Percentiles rank a stretch among this genome's conserved stretches.
Conservation (phyloP, 208 protist genomes). For the Willaertia magna region DNA sequence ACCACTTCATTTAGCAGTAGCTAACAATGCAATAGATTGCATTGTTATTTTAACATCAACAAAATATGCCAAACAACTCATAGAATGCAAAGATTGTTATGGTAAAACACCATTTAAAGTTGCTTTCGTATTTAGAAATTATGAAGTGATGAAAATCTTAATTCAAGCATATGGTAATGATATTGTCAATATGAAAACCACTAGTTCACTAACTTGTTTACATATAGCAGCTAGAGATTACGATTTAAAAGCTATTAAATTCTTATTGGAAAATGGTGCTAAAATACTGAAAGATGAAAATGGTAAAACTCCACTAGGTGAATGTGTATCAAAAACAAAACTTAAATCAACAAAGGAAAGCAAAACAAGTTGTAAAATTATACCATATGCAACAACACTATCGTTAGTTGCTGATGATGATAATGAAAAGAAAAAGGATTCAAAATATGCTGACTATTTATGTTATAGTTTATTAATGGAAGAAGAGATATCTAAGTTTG, state of each 20-base stretch:
- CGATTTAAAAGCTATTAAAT: background rate
- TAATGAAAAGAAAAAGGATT: too few relatives aligned
- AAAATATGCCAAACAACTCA: too few relatives aligned
- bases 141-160: background rate
- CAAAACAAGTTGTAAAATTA: too few relatives aligned
- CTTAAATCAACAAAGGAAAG: too few relatives aligned
- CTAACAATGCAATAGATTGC: background rate
- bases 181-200: background rate
- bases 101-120: background rate
- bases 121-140: background rate
- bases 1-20: background rate
- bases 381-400: too few relatives aligned
- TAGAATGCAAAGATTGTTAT: background rate
- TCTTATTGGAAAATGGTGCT: background rate
- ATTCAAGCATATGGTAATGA: background rate
- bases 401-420: too few relatives aligned
- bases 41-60: background rate
- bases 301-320: background rate
- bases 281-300: background rate
- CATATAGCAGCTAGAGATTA: background rate
- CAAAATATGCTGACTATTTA: too few relatives aligned
- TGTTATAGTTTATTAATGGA: too few relatives aligned
- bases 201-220: background rate
- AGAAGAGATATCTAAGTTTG: too few relatives aligned
- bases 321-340: too few relatives aligned